Percentiles rank a stretch among this genome's conserved stretches.
Conservation (phyloP, 768 basidiomycete species). For the Boletus sp. region DNA sequence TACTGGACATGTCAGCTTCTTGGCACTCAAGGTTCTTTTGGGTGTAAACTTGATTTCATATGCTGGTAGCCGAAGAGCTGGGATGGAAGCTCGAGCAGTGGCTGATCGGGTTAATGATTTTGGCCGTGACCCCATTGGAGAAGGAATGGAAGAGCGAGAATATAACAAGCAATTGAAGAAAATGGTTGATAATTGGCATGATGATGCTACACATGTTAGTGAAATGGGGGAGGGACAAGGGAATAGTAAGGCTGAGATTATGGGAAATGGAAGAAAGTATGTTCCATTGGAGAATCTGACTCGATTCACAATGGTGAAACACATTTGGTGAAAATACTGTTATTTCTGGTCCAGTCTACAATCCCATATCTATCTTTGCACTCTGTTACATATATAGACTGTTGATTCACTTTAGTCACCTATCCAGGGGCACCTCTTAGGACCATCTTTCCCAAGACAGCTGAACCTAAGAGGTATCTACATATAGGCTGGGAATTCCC, state of each 20-base stretch:
- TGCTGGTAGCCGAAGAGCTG: conserved; percentile 68
- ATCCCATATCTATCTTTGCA: too few relatives aligned
- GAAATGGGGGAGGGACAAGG: conserved; percentile 66
- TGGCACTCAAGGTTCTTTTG: conserved; percentile 89
- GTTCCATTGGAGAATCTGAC: conserved; percentile 86
- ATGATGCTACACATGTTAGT: conserved; percentile 63
- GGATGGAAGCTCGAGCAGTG: conserved; percentile 73
- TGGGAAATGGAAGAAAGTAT: conserved; percentile 41
- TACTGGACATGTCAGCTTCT: conserved; percentile 47
- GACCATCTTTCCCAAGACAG: too few relatives aligned
- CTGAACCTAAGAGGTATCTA: too few relatives aligned
- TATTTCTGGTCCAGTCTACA: too few relatives aligned
- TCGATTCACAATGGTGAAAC: conserved; percentile 93
- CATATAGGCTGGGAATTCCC: too few relatives aligned
- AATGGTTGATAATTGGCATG: conserved; percentile 63
- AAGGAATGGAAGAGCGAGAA: conserved; percentile 82
- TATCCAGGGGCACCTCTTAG: too few relatives aligned
- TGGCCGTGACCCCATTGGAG: conserved; percentile 88
- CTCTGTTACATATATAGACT: too few relatives aligned
- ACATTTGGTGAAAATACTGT: conserved; percentile 58
- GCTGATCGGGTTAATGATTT: conserved; percentile 84
- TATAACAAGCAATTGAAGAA: conserved; percentile 83
- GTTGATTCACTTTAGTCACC: too few relatives aligned
- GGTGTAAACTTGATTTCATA: conserved; percentile 86
- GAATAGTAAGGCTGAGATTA: conserved; percentile 18